phyloP scores from a whole-genome alignment of 2,329 filamentous ascomycete species.

The Penicillium brasilianum region DNA sequence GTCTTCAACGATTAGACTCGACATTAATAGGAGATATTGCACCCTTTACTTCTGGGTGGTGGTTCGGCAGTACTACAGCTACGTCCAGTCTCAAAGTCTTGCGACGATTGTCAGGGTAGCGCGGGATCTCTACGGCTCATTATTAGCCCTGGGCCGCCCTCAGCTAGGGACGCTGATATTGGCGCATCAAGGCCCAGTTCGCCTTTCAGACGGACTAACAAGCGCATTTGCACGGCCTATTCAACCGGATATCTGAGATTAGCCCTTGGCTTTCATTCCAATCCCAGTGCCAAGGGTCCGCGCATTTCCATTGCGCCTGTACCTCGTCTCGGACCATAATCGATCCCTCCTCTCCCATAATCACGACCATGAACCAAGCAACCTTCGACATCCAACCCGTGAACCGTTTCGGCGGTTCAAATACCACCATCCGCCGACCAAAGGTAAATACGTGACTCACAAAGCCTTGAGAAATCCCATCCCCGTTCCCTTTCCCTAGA shows the following conservation, averaged over 20 bases:
- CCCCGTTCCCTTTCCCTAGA: not conserved
- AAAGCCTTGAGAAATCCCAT: not conserved
- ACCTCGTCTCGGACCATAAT: not conserved
- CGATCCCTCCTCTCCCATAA: not conserved
- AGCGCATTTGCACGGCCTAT: not conserved
- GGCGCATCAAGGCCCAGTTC: not conserved
- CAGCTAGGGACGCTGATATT: not conserved
- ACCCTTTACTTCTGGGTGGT: not conserved
- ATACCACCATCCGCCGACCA: conserved; percentile 74
- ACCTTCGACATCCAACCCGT: conserved; percentile 73
- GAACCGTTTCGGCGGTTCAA: conserved; percentile 68
- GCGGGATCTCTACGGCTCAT: not conserved
- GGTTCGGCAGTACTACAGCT: not conserved
- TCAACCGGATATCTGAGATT: not conserved
- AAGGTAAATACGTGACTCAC: conserved; percentile 58
- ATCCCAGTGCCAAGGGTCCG: not conserved
- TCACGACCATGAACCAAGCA: conserved; percentile 37
- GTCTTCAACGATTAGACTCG: not conserved
- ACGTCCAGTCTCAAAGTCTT: not conserved
- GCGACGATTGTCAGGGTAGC: not conserved
- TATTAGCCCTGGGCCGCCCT: not conserved
- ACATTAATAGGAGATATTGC: not conserved
- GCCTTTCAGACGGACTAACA: not conserved
- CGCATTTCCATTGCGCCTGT: not conserved
- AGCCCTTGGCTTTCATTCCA: too few species aligned